Conservation (phyloP, 116 monocot species). For the Phalaenopsis hybrid region DNA sequence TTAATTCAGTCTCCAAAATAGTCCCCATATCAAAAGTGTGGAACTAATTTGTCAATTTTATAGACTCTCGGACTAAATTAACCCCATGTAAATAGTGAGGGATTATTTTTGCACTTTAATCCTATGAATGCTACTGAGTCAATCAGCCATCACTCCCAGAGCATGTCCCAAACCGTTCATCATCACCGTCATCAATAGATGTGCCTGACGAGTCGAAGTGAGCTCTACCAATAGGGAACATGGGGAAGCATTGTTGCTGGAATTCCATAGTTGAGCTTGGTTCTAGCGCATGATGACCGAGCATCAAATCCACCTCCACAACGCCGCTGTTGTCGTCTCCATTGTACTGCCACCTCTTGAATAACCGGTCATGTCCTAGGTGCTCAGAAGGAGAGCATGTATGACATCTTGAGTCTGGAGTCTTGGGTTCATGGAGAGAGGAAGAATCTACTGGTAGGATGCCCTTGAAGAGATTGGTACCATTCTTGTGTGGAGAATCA, state of each 20-base stretch:
- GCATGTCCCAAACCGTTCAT: no score
- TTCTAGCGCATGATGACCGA: slow-evolving; percentile 12
- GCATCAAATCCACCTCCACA: slow-evolving; percentile 14
- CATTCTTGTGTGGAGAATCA: slow-evolving; percentile 27
- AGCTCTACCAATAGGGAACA: background rate
- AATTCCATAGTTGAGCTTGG: slow-evolving; percentile 11
- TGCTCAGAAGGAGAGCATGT: background rate
- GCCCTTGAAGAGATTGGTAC: slow-evolving; percentile 13
- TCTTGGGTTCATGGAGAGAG: slow-evolving; percentile 29
- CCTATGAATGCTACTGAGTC: no score
- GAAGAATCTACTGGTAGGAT: slow-evolving; percentile 25
- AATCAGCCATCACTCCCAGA: no score
- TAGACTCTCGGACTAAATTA: no score
- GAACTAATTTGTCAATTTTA: no score
- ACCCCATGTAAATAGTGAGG: no score
- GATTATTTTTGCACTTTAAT: no score
- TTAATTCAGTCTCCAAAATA: no score
- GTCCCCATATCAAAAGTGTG: no score
- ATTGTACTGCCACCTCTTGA: slow-evolving; percentile 21
- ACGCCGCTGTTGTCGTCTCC: background rate
- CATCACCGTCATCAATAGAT: no score
- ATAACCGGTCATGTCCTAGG: slow-evolving; percentile 25
- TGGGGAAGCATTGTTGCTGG: background rate
- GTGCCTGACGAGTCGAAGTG: background rate
- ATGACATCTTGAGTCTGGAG: slow-evolving; percentile 33